Conservation (phyloP, 306 rosid genomes). For the Rosa chinensis region DNA sequence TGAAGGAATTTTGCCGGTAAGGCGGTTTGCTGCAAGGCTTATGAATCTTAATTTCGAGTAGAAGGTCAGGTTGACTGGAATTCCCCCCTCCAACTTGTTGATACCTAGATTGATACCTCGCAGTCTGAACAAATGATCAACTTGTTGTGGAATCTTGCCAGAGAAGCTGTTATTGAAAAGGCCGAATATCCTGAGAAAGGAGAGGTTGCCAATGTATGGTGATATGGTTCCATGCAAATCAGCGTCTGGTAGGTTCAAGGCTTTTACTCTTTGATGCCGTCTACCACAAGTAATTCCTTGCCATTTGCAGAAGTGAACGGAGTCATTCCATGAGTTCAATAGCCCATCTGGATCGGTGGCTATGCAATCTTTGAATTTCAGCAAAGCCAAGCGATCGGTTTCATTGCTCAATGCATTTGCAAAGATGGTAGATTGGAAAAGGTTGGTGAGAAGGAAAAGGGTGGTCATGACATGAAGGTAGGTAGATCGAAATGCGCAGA, state of each 20-base stretch:
- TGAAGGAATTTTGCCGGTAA: slow-evolving; percentile 18
- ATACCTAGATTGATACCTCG: neutral
- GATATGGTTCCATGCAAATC: slow-evolving; percentile 34
- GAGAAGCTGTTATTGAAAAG: slow-evolving; percentile 22
- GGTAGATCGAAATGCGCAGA: neutral
- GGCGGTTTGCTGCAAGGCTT: neutral
- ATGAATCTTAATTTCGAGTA: slow-evolving; percentile 4
- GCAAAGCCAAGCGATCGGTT: slow-evolving; percentile 22
- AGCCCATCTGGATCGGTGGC: slow-evolving; percentile 16
- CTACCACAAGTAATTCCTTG: slow-evolving; percentile 42
- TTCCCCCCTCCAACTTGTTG: slow-evolving; percentile 34
- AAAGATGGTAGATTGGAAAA: neutral
- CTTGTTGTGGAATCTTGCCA: slow-evolving; percentile 34
- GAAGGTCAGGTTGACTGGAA: slow-evolving; percentile 37
- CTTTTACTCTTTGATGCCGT: slow-evolving; percentile 28
- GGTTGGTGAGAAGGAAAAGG: neutral
- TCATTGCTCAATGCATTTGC: neutral
- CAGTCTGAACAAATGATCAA: neutral
- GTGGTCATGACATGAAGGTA: neutral
- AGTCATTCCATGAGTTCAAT: slow-evolving; percentile 40
- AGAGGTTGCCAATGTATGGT: slow-evolving; percentile 42
- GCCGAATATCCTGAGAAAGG: slow-evolving; percentile 16
- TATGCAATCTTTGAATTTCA: slow-evolving; percentile 39
- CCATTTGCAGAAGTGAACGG: slow-evolving; percentile 44
- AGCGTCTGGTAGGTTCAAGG: slow-evolving; percentile 13